Base-by-base conservation (phyloP, 345 rosid species). In the Eutrema yunnanense region DNA sequence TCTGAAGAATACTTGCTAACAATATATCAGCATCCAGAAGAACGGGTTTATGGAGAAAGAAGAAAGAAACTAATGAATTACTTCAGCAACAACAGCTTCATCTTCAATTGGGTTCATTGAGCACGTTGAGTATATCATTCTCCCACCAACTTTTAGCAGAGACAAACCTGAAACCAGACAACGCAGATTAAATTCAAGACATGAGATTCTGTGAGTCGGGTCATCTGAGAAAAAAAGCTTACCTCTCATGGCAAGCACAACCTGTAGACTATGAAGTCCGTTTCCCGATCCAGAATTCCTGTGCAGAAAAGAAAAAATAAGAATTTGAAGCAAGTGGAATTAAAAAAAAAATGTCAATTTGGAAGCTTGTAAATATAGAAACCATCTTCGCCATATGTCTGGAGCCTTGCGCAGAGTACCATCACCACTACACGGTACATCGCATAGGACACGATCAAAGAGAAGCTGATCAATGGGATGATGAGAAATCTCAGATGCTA, bases 341-440 rank as follows among this genome's bases (percentile, higher is more conserved):
- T 4, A 55, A 53, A 6, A 6, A 57, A 57, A 8, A 30, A 47
- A n/a, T 14, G 33, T 13, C 26, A 71, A 26, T 9, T 26, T 51
- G 26, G 26, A 30, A 34, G 7, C 3, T 56, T 40, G 46, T 51
- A 54, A 36, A 65, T 60, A 60, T 29, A 74, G 30, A 62, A 43
- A 87, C 99, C 98, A 95, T 89, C 90, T 95, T 68, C 97, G 81
- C 99, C 98, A 95, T 47, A 95, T 82, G 82, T 86, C 98, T 3
- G 98, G 99, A 82, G 99, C 97, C 85, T 95, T 95, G 80, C 97
- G 91, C 33, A 92, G 87, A 54, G 99, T 92, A 41, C 98, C 97
- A 80, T 92, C 99, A 68, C 98, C 98, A 71, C 99, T 92, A 84
- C 98, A 92, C 9, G 98, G 98, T 74, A 95, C 99, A 68, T 95